Conservation (phyloP, 2,329 filamentous ascomycete genomes). For the Ophiostoma sp. region DNA sequence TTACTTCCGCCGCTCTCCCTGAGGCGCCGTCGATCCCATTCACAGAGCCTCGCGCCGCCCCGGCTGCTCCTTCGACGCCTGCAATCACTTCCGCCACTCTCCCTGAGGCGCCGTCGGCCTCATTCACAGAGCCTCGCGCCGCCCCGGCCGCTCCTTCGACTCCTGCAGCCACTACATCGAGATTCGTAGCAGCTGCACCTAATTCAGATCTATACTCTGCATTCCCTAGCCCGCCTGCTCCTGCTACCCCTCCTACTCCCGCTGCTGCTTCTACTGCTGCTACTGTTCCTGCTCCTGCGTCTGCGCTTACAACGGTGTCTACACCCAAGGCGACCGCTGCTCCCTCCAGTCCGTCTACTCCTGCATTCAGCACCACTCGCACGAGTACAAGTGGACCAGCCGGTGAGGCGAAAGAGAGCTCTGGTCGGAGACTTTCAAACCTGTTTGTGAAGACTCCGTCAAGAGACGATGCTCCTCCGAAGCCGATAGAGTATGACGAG, state of each 20-base stretch:
- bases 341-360: not conserved
- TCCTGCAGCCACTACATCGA: not conserved
- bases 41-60: constrained; percentile 1
- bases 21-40: not conserved
- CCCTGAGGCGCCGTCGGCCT: not conserved
- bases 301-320: not conserved
- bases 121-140: not conserved
- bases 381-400: not conserved
- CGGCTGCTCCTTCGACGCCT: no score
- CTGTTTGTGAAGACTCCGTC: not conserved
- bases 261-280: not conserved
- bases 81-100: not conserved
- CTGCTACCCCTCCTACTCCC: not conserved
- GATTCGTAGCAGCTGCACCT: not conserved
- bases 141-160: not conserved
- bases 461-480: not conserved
- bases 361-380: not conserved
- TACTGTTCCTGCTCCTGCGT: not conserved
- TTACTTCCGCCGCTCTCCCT: not conserved
- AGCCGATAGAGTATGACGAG: constrained; percentile 1
- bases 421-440: not conserved
- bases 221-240: not conserved
- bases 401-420: not conserved
- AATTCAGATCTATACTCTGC: not conserved
- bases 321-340: not conserved